Base-by-base conservation (phyloP, 2,329 filamentous ascomycete genomes). In the Dactylellina drechsleri region DNA sequence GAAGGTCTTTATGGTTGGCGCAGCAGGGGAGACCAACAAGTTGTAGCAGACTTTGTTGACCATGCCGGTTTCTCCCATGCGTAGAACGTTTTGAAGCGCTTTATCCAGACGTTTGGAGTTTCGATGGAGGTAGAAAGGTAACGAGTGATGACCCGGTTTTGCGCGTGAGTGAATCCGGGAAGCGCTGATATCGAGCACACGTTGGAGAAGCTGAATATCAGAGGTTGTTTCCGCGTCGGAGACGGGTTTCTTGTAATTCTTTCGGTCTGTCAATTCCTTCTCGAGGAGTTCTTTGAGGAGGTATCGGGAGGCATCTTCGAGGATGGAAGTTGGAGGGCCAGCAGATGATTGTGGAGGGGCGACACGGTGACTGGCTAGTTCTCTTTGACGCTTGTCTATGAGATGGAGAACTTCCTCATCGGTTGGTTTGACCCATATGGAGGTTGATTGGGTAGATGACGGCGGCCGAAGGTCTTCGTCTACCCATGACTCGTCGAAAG, bases 21-120 rank as follows among this genome's bases (percentile, higher is more conserved):
- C 64, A 4, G 71, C 64, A 20, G 67, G 64, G 18, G 71, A 75
- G n/a, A 75, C 54, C n/a, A 75, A 47, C 13, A 75, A 23, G 16
- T 75, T 75, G 64, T 75, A 75, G 45, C 71, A 75, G 53, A 75
- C 64, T 43, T 75, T 75, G 45, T 68, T 75, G 58, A 75, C 45
- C 7, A 68, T 36, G 0, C 13, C 71, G 2, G 41, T 41, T 10
- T 65, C 50, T 28, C 43, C 23, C n/a, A 49, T 28, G 1, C 40
- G 43, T 16, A 75, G 47, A 23, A 75, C 53, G 8, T 45, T 57
- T 20, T 45, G 43, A 2, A 75, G 71, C 2, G 71, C 47, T 13
- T 52, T 23, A 31, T 75, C 71, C 7, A 75, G 64, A 6, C 18
- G 6, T 45, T 64, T 68, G 52, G 71, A 75, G 58, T 75, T 59